Percentiles rank a stretch among this genome's conserved stretches.
Conservation (phyloP, 768 basidiomycete species). For the Tricholoma furcatifolium region DNA sequence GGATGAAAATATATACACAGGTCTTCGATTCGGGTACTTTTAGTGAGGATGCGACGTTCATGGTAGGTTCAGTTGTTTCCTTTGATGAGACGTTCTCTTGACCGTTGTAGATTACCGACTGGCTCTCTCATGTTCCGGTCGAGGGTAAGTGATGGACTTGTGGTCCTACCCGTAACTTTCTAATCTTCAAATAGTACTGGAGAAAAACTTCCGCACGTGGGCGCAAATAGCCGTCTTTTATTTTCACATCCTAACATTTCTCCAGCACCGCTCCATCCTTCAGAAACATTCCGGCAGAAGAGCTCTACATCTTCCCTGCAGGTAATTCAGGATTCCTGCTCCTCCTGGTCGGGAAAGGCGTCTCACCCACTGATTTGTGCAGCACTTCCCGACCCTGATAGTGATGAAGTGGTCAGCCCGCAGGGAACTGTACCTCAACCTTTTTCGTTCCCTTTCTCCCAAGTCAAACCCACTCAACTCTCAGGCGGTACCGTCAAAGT, state of each 20-base stretch:
- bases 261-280: conserved; percentile 34
- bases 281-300: conserved; percentile 39
- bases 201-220: conserved; percentile 49
- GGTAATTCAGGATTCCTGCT: conserved; percentile 22
- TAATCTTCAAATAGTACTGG: conserved; percentile 34
- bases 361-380: not conserved
- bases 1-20: conserved; percentile 20
- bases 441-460: conserved; percentile 47
- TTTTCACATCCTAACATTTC: not conserved
- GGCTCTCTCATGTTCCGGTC: conserved; percentile 52
- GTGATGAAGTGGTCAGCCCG: conserved; percentile 35
- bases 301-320: conserved; percentile 54
- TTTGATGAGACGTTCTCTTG: not conserved
- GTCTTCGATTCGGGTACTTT: conserved; percentile 52
- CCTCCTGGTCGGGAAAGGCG: not conserved
- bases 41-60: conserved; percentile 52
- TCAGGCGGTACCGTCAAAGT: conserved; percentile 50
- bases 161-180: not conserved
- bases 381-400: conserved; percentile 36
- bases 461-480: conserved; percentile 40
- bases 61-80: conserved; percentile 26
- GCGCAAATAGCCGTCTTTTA: not conserved
- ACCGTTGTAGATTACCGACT: conserved; percentile 45
- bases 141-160: conserved; percentile 30
- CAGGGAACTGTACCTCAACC: conserved; percentile 44